phyloP scores from a whole-genome alignment of 2,329 filamentous ascomycete species.

The Sclerotinia borealis region DNA sequence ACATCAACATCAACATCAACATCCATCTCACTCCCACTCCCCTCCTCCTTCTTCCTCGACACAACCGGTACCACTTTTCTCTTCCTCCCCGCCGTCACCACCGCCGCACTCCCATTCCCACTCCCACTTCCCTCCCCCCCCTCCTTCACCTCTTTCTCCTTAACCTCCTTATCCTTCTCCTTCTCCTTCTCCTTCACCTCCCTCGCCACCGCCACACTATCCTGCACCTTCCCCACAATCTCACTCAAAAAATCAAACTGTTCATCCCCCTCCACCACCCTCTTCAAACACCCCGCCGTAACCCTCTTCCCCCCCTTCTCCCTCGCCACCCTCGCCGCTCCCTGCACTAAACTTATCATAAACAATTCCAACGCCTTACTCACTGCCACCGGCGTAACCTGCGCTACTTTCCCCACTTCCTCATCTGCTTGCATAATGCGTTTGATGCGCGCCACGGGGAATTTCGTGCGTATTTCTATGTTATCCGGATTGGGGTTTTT shows the following conservation, averaged over 20 bases:
- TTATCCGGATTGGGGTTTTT: slow-evolving; percentile 38
- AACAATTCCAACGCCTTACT: slow-evolving; percentile 94
- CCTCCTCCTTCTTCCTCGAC: not conserved
- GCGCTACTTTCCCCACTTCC: slow-evolving; percentile 95
- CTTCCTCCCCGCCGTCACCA: slow-evolving; percentile 24
- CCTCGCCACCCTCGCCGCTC: slow-evolving; percentile 77
- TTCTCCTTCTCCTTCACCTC: slow-evolving; percentile 45
- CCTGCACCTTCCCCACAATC: slow-evolving; percentile 79
- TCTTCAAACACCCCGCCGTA: slow-evolving; percentile 84
- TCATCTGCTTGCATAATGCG: slow-evolving; percentile 99
- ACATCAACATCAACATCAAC: too few relatives aligned
- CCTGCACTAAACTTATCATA: slow-evolving; percentile 90
- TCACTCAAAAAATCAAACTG: slow-evolving; percentile 92
- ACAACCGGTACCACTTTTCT: slow-evolving; percentile 17
- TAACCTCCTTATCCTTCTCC: slow-evolving; percentile 52
- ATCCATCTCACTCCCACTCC: not conserved
- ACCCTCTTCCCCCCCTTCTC: slow-evolving; percentile 83
- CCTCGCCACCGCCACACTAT: slow-evolving; percentile 35
- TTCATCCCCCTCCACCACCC: slow-evolving; percentile 79
- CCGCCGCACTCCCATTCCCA: too few relatives aligned
- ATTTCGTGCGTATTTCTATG: slow-evolving; percentile 85
- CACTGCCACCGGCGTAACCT: slow-evolving; percentile 93
- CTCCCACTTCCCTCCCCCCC: slow-evolving; percentile 20
- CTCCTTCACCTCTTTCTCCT: slow-evolving; percentile 25
- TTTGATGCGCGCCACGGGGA: slow-evolving; percentile 95